Percentiles rank a stretch among this genome's conserved stretches.
phyloP scores from a whole-genome alignment of 1,139 yeast species.

The Kazachstania sp. region DNA sequence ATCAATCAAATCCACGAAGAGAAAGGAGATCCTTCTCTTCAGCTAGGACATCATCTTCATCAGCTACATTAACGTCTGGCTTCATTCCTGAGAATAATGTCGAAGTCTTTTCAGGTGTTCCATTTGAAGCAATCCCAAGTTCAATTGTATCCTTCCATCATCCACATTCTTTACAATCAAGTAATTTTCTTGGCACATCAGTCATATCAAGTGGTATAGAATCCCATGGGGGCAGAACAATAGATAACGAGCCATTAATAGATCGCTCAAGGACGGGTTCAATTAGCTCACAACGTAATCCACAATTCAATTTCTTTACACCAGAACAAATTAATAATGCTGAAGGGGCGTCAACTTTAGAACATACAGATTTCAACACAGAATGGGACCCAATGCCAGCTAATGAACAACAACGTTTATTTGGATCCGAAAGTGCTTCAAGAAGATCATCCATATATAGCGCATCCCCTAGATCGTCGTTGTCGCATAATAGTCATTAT shows the following conservation, averaged over 20 bases:
- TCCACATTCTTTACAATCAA: conserved; percentile 33
- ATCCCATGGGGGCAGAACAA: conserved; percentile 9
- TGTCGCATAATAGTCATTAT: conserved; percentile 10
- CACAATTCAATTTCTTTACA: conserved; percentile 66
- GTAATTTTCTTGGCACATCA: conserved; percentile 22
- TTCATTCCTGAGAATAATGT: conserved; percentile 29
- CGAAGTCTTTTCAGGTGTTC: conserved; percentile 87
- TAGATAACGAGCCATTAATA: conserved; percentile 14
- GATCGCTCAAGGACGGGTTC: conserved; percentile 11
- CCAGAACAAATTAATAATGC: conserved; percentile 77
- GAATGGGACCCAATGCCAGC: conserved; percentile 52
- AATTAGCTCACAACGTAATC: conserved; percentile 29
- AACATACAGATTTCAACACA: conserved; percentile 52
- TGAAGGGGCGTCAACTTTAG: conserved; percentile 71
- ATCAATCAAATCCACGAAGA: neutral
- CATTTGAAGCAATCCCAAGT: conserved; percentile 81
- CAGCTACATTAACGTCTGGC: conserved; percentile 27
- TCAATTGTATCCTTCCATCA: conserved; percentile 86
- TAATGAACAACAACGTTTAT: conserved; percentile 37
- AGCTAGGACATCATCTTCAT: conserved; percentile 24
- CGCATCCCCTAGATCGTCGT: conserved; percentile 9
- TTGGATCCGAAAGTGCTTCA: conserved; percentile 27
- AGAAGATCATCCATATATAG: conserved; percentile 24
- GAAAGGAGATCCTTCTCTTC: conserved; percentile 24
- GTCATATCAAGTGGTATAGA: conserved; percentile 26